A percentile compares a stretch with the other conserved stretches of the same genome.
Evolutionary conservation across 768 basidiomycete species (phyloP).

Genomic region (Tulasnella sp.): DNA sequence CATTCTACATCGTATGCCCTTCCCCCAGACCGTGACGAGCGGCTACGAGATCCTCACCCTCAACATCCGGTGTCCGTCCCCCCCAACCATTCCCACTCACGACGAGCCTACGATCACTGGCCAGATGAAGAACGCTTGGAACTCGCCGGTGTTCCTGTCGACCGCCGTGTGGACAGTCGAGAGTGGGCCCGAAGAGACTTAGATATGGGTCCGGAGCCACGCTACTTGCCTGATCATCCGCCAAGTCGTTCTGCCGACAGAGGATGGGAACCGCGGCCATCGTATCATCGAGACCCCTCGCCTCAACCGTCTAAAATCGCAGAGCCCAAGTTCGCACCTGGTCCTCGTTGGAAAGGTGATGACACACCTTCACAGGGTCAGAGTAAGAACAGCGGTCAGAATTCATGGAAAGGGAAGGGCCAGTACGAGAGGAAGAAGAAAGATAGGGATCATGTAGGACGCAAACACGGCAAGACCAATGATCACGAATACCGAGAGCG

Average conservation of each 20-base stretch:
- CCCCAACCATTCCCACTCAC: background rate
- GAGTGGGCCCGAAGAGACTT: background rate
- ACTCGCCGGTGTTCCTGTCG: background rate
- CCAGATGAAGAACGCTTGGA: background rate
- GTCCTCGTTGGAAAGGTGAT: slow-evolving; percentile 10
- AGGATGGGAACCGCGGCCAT: background rate
- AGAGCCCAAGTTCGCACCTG: slow-evolving; percentile 9
- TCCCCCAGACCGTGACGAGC: background rate
- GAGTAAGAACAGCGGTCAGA: background rate
- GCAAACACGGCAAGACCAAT: background rate
- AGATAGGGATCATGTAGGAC: slow-evolving; percentile 7
- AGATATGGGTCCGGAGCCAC: background rate
- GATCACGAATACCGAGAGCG: background rate
- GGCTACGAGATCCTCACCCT: background rate
- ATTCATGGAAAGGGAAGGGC: slow-evolving; percentile 10
- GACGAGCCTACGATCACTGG: background rate
- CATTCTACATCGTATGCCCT: background rate
- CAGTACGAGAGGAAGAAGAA: slow-evolving; percentile 7
- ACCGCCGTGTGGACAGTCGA: background rate
- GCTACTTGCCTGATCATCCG: background rate
- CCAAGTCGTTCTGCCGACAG: background rate
- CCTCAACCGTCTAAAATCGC: background rate
- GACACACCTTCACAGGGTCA: background rate
- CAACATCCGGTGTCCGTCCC: no score
- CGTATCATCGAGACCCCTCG: background rate